Base-by-base conservation (phyloP, 1,284 basidiomycete genomes). In the Phylloporus sp. region DNA sequence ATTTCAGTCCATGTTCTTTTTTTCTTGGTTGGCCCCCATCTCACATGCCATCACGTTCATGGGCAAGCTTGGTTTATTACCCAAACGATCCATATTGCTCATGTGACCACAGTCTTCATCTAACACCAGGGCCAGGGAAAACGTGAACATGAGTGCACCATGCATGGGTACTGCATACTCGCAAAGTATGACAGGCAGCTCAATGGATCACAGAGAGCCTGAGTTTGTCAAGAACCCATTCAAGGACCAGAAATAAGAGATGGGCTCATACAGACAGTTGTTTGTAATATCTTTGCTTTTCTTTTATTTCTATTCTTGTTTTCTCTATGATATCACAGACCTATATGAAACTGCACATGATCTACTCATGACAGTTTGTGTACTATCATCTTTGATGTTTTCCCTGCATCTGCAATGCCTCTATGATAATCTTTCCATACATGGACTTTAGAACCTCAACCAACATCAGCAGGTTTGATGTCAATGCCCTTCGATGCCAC, bases 71-170 rank as follows among this genome's bases (percentile, higher is more conserved):
- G 91, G 90, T n/a, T 73, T 92, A 42, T 78, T 92, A 26, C 90
- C 91, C 7, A 91, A 91, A 76, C 84, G 87, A 1, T 88, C 90
- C 4, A 90, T 92, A 18, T 87, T 89, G 13, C 81, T 92, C n/a
- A 71, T 90, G 29, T 81, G 80, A 44, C 54, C 73, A 42, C 71
- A 74, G 55, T 74, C 78, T 15, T 73, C 77, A 44, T 67, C 74
- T 28, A 24, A 17, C 24, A 4, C 59, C 2, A 53, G 59, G 10
- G 39, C 39, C 4, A 32, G 52, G 8, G 28, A 53, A 2, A 50
- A 57, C 24, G 52, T 31, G 2, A n/a, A 56, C 17, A 15, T 39
- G 12, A 40, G n/a, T 15, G 61, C 64, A 10, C 63, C 68, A 10
- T 62, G 66, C 44, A 29, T 65, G 26, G 70, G 56, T 1, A 4